These are phyloP conservation scores for Aaosphaeria pasadenensis DNA, from an alignment of 2,329 filamentous ascomycete genomes.

Conservation along the genomic window DNA sequence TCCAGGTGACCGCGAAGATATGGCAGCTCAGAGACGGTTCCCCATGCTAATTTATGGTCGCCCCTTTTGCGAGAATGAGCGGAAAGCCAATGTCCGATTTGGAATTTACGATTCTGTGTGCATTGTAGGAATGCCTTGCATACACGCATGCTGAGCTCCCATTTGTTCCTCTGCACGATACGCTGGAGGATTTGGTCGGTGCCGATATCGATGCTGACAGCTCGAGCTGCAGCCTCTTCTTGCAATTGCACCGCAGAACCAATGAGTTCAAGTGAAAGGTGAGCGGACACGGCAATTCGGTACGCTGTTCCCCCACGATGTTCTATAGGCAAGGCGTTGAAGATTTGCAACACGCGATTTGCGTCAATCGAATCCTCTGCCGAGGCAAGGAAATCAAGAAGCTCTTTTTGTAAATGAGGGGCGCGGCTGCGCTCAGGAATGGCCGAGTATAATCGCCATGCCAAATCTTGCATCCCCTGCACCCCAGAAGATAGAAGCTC, in stretches of 20 bases:
- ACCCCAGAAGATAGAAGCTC: slow-evolving; percentile 11
- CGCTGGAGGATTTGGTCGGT: slow-evolving; percentile 27
- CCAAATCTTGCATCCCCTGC: slow-evolving; percentile 24
- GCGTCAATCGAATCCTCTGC: slow-evolving; percentile 32
- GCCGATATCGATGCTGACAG: slow-evolving; percentile 16
- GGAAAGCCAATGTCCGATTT: background rate
- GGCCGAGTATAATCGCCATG: slow-evolving; percentile 37
- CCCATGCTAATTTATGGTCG: slow-evolving; percentile 15
- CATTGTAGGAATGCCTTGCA: slow-evolving; percentile 8
- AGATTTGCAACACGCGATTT: slow-evolving; percentile 45
- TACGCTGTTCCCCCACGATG: slow-evolving; percentile 45
- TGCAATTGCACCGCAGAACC: slow-evolving; percentile 41
- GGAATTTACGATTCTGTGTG: background rate
- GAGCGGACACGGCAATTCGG: slow-evolving; percentile 42
- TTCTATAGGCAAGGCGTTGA: slow-evolving; percentile 38
- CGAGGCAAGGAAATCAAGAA: slow-evolving; percentile 28
- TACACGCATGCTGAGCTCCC: slow-evolving; percentile 32
- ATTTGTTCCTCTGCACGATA: slow-evolving; percentile 30
- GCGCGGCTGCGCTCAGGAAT: slow-evolving; percentile 13
- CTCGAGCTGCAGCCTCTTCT: slow-evolving; percentile 30
- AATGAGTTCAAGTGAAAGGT: slow-evolving; percentile 40
- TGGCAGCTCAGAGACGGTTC: slow-evolving; percentile 16
- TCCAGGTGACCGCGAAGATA: slow-evolving; percentile 19
- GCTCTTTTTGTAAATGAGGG: slow-evolving; percentile 10
- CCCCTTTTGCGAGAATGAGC: background rate